Conservation (phyloP, 2,329 filamentous ascomycete genomes). For the Emmonsia crescens region DNA sequence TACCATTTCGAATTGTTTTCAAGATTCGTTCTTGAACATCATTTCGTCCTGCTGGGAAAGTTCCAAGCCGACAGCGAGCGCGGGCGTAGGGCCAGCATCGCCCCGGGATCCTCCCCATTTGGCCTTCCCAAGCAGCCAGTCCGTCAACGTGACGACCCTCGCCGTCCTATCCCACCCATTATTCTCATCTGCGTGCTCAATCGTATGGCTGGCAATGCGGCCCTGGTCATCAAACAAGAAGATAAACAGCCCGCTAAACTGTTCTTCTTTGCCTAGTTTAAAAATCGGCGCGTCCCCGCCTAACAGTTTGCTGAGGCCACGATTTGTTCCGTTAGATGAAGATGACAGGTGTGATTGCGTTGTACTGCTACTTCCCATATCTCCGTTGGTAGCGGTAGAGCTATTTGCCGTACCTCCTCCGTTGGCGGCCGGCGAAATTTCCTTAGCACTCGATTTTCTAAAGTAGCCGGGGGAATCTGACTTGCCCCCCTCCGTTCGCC, state of each 20-base stretch:
- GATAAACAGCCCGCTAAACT: slow-evolving; percentile 85
- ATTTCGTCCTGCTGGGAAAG: not conserved
- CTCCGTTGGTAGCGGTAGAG: not conserved
- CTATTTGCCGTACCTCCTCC: not conserved
- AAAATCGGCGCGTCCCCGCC: slow-evolving; percentile 43
- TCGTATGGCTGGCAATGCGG: slow-evolving; percentile 74
- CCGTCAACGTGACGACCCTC: slow-evolving; percentile 80
- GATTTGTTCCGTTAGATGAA: slow-evolving; percentile 26
- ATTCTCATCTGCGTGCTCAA: slow-evolving; percentile 81
- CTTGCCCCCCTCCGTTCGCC: slow-evolving; percentile 52
- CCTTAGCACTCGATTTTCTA: not conserved
- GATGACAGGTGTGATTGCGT: slow-evolving; percentile 13
- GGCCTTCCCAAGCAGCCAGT: slow-evolving; percentile 83
- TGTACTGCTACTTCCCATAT: not conserved
- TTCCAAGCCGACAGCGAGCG: slow-evolving; percentile 1
- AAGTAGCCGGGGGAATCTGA: slow-evolving; percentile 2
- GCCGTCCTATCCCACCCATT: slow-evolving; percentile 74
- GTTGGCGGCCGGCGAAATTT: not conserved
- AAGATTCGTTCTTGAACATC: not conserved
- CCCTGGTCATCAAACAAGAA: slow-evolving; percentile 91
- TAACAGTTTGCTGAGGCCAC: slow-evolving; percentile 37
- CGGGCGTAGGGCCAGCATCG: slow-evolving; percentile 6
- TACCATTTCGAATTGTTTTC: not conserved
- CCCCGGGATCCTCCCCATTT: slow-evolving; percentile 34
- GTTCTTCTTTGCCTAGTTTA: slow-evolving; percentile 50